A percentile compares a stretch with the other conserved stretches of the same genome.
Evolutionary conservation across 495 filamentous ascomycete species (phyloP).

Genomic region (Penicillium lagena): DNA sequence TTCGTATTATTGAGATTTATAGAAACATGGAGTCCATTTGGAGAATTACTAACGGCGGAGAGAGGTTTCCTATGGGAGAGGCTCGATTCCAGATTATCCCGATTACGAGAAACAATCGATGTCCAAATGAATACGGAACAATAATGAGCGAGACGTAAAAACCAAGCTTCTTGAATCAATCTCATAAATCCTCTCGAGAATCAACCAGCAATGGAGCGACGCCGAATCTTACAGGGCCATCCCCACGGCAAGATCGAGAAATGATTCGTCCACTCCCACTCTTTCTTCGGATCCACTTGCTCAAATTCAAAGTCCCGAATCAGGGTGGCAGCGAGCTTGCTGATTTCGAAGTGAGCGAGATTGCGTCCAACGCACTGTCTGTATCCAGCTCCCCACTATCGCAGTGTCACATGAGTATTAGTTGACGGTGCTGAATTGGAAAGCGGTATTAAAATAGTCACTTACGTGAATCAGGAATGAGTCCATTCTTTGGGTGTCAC

Average conservation of each 20-base stretch:
- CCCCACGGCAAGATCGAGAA: slow-evolving; percentile 30
- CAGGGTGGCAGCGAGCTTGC: slow-evolving; percentile 32
- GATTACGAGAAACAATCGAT: too few species aligned
- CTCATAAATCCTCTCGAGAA: too few species aligned
- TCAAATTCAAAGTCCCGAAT: slow-evolving; percentile 36
- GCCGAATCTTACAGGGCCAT: slow-evolving; percentile 29
- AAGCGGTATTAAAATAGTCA: not conserved
- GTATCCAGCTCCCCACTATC: slow-evolving; percentile 37
- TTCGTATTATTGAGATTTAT: too few species aligned
- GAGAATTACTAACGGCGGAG: too few species aligned
- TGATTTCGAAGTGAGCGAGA: slow-evolving; percentile 40
- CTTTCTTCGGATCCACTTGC: slow-evolving; percentile 26
- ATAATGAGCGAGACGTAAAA: too few species aligned
- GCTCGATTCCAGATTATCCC: too few species aligned
- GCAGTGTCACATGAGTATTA: not conserved
- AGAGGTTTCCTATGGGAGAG: too few species aligned
- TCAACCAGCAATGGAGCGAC: not conserved
- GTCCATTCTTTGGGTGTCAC: slow-evolving; percentile 22
- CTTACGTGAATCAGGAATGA: slow-evolving; percentile 26
- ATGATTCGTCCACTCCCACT: slow-evolving; percentile 31
- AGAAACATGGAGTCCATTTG: too few species aligned
- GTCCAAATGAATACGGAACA: too few species aligned
- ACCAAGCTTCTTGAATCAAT: too few species aligned
- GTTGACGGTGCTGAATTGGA: not conserved
- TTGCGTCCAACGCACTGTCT: slow-evolving; percentile 36